phyloP scores from a whole-genome alignment of 306 rosid genomes.

The Canavalia gladiata region DNA sequence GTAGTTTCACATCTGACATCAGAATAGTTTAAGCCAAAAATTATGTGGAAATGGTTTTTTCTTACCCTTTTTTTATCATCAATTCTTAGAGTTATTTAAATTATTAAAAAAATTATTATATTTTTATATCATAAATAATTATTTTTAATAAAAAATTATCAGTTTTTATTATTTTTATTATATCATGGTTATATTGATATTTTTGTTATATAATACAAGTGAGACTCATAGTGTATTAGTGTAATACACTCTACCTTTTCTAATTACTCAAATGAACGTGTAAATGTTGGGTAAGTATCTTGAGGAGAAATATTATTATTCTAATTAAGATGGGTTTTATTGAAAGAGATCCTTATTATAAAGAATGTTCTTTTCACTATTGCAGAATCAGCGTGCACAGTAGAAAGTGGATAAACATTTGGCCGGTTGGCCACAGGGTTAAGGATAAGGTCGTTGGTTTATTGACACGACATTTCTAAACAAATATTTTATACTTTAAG shows the following conservation, averaged over 20 bases:
- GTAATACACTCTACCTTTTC: too few species aligned
- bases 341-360: slow-evolving; percentile 41
- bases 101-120: too few species aligned
- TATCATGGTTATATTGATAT: too few species aligned
- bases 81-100: too few species aligned
- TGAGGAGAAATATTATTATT: background rate
- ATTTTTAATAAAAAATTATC: too few species aligned
- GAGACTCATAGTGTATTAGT: too few species aligned
- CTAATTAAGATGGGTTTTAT: background rate
- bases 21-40: background rate
- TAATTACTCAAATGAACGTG: background rate
- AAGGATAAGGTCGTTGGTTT: slow-evolving; percentile 44
- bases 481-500: background rate
- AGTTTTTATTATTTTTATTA: too few species aligned
- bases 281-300: background rate
- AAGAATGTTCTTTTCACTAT: slow-evolving; percentile 34
- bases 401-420: slow-evolving; percentile 38
- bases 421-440: background rate
- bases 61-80: too few species aligned
- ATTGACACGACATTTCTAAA: slow-evolving; percentile 27
- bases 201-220: too few species aligned
- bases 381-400: slow-evolving; percentile 35
- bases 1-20: background rate
- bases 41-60: background rate
- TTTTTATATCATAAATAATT: too few species aligned